phyloP scores from a whole-genome alignment of 208 protist species.

The Giardia muris region DNA sequence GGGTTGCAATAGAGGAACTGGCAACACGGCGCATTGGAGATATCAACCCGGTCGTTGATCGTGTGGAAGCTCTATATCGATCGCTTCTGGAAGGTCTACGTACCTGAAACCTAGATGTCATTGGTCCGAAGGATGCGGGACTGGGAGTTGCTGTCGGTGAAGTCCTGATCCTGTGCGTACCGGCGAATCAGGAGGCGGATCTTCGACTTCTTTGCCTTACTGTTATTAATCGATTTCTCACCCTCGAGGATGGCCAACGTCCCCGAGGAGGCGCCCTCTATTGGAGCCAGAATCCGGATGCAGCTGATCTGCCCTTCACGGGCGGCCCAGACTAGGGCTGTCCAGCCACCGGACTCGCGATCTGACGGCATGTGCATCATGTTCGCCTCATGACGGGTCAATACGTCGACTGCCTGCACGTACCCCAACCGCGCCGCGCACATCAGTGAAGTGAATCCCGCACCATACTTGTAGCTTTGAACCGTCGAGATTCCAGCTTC shows the following conservation, averaged over 20 bases:
- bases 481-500: not conserved
- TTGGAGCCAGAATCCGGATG: not conserved
- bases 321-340: not conserved
- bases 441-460: not conserved
- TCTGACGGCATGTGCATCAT: conserved; percentile 7
- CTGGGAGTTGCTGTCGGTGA: no score
- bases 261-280: not conserved
- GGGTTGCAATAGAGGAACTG: no score
- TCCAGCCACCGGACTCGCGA: not conserved
- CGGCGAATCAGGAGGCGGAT: not conserved
- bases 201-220: not conserved
- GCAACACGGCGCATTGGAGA: no score
- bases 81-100: no score
- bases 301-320: not conserved
- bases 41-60: no score
- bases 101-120: no score
- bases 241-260: not conserved
- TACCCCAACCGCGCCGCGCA: not conserved
- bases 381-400: not conserved
- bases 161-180: no score
- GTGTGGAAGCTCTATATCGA: no score
- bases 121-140: no score
- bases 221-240: not conserved
- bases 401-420: not conserved
- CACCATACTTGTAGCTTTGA: not conserved